A percentile compares a stretch with the other conserved stretches of the same genome.
These are phyloP conservation scores for Ascoidea tarda DNA, from an alignment of 805 yeast genomes.

Conservation along the genomic window DNA sequence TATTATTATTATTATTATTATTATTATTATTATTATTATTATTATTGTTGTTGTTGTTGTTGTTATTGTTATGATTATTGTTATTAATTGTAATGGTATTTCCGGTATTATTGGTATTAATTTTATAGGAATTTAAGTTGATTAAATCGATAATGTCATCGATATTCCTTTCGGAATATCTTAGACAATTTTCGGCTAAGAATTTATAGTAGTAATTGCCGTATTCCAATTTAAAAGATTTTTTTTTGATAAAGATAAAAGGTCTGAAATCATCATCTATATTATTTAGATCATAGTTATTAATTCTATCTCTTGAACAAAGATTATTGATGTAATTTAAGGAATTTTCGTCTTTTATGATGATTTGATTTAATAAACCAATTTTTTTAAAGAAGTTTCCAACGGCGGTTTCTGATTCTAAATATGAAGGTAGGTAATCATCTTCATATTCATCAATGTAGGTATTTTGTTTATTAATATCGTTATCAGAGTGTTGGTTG, in stretches of 20 bases:
- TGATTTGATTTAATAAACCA: constrained; percentile 7
- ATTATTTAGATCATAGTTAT: constrained; percentile 7
- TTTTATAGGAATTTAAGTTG: constrained; percentile 4
- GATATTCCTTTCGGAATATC: constrained; percentile 9
- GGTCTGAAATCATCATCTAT: constrained; percentile 7
- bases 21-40: not conserved
- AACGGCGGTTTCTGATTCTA: constrained; percentile 8
- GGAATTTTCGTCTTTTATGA: constrained; percentile 7
- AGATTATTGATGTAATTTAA: constrained; percentile 3
- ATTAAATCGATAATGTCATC: constrained; percentile 10
- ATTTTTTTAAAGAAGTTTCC: constrained; percentile 6
- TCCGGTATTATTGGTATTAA: constrained; percentile 2
- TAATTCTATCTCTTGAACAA: constrained; percentile 1
- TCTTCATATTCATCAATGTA: not conserved
- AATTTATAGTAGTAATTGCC: constrained; percentile 10
- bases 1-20: not conserved
- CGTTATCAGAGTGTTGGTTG: not conserved
- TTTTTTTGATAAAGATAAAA: constrained; percentile 5
- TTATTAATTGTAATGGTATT: not conserved
- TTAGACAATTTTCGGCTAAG: constrained; percentile 9
- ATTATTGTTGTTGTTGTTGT: not conserved
- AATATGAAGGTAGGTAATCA: constrained; percentile 6
- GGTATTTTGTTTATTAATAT: not conserved
- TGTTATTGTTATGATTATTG: not conserved
- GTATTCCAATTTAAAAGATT: constrained; percentile 1